Base-by-base conservation (phyloP, 2,329 filamentous ascomycete genomes). In the Pseudogymnoascus sp. region DNA sequence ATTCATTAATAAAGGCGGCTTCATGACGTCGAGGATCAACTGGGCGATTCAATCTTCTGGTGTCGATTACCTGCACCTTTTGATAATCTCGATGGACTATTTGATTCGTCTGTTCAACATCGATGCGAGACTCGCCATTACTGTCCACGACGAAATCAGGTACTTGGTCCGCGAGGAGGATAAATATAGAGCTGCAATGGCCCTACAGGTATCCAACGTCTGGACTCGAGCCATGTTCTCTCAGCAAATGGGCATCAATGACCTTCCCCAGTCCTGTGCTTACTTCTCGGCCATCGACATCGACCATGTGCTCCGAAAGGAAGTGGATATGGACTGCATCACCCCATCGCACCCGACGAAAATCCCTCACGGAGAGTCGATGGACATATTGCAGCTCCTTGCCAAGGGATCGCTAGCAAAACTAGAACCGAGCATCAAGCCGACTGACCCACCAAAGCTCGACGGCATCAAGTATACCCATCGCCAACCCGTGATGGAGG, bases 11-110 rank as follows among this genome's bases (percentile, higher is more conserved):
- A 94, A 91, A 71, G 92, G 92, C 36, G 91, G 88, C 22, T 99
- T 96, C 76, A 88, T 99, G 78, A 97, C 94, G 1, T 95, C 90
- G 16, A 88, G 95, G 35, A 97, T 99, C 76, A 99, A 99, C 73
- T 99, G 94, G 94, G 94, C 94, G 2, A 97, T 99, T 68, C 94
- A 99, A 71, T 97, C 92, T 0, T 96, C 91, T 0, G 94, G 95
- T 4, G 93, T 97, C 3, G 95, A 99, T 74, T 99, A 99, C 74
- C 83, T 99, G 1, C 94, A 99, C 71, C 85, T 99, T 4, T 82
- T 99, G 16, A 91, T 99, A 66, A 85, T 97, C 2, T 82, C 86
- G 12, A 99, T 99, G 95, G 92, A 97, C 72, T 96, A 96, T 71
- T 82, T 99, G 2, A 87, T 88, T 61, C 85, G 91, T 1, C 89